Conservation (phyloP, 805 yeast genomes). For the Alloascoidea africana region DNA sequence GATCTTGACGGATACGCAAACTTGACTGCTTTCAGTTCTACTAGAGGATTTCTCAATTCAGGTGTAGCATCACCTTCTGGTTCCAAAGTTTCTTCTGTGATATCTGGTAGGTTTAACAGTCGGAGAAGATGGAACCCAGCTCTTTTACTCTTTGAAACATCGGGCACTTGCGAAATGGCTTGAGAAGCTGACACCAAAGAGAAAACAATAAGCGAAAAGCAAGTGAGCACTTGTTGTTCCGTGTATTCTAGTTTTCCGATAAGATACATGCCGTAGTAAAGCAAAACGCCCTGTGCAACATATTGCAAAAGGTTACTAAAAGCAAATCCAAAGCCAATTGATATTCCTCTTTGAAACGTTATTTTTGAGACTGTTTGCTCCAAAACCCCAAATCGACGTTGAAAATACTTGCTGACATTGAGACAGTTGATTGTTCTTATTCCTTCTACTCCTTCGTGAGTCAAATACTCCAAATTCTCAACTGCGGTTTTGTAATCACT, state of each 20-base stretch:
- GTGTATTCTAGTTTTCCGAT: slow-evolving; percentile 44
- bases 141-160: slow-evolving; percentile 63
- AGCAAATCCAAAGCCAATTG: slow-evolving; percentile 56
- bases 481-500: slow-evolving; percentile 39
- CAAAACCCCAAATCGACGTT: slow-evolving; percentile 17
- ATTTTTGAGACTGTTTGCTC: slow-evolving; percentile 18
- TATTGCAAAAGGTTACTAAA: slow-evolving; percentile 35
- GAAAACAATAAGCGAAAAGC: slow-evolving; percentile 58
- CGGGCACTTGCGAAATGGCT: slow-evolving; percentile 56
- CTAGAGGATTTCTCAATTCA: slow-evolving; percentile 2
- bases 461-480: slow-evolving; percentile 34
- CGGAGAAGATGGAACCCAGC: slow-evolving; percentile 41
- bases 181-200: slow-evolving; percentile 51
- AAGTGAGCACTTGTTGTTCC: slow-evolving; percentile 43
- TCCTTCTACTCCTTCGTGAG: slow-evolving; percentile 22
- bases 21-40: neutral
- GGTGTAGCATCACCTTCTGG: slow-evolving; percentile 23
- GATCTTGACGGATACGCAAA: neutral
- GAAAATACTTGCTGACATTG: slow-evolving; percentile 35
- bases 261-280: slow-evolving; percentile 69
- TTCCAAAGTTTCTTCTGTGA: neutral
- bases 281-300: slow-evolving; percentile 53
- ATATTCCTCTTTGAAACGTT: slow-evolving; percentile 38
- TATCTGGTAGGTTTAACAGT: slow-evolving; percentile 12
- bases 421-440: slow-evolving; percentile 50